Evolutionary conservation across 2,329 filamentous ascomycete species (phyloP).

Genomic region (Colletotrichum truncatum): DNA sequence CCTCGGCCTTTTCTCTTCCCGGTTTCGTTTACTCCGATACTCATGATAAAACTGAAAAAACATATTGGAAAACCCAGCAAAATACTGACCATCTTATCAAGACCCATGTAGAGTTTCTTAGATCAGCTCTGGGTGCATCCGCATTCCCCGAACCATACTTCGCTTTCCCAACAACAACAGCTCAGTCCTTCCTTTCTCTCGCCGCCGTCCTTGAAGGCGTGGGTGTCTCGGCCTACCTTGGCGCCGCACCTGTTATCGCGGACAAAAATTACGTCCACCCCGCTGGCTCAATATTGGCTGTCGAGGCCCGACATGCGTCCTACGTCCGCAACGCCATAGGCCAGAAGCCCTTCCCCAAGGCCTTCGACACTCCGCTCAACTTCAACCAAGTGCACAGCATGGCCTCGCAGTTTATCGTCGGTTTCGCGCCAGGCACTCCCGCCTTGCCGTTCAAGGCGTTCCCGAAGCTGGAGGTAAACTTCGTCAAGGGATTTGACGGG

Average conservation of each 20-base stretch:
- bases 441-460: conserved; percentile 69
- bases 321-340: conserved; percentile 63
- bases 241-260: conserved; percentile 66
- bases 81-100: conserved; percentile 23
- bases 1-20: background rate
- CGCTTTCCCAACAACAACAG: conserved; percentile 65
- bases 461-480: conserved; percentile 51
- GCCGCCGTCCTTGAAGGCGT: conserved; percentile 72
- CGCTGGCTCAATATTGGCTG: conserved; percentile 70
- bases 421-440: conserved; percentile 64
- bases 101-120: conserved; percentile 66
- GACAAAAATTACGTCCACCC: conserved; percentile 67
- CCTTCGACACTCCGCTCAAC: conserved; percentile 68
- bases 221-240: conserved; percentile 71
- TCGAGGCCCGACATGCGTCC: conserved; percentile 71
- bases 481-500: conserved; percentile 33
- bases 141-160: conserved; percentile 50
- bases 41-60: no score
- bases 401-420: conserved; percentile 68
- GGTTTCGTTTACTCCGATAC: no score
- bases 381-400: conserved; percentile 71
- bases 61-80: no score
- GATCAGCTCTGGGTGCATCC: conserved; percentile 55
- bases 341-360: conserved; percentile 63
- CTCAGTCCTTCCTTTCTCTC: conserved; percentile 67